Evolutionary conservation across 2,329 filamentous ascomycete species (phyloP).

Genomic region (Exophiala sideris): DNA sequence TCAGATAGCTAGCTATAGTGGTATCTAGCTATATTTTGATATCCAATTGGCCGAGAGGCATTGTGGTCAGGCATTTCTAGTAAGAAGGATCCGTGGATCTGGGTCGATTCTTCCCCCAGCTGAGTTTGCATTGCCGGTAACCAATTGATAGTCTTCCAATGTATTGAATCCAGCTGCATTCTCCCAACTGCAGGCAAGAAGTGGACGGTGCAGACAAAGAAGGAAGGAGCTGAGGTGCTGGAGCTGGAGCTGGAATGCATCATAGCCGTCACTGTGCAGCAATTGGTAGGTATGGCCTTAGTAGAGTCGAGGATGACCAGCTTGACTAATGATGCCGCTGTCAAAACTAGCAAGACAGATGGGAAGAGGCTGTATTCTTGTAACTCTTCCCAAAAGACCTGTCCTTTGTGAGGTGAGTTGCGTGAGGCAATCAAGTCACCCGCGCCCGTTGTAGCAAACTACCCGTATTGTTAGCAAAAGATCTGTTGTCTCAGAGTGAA

Average conservation of each 20-base stretch:
- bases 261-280: not conserved
- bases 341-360: constrained; percentile 6
- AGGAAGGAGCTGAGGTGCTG: not conserved
- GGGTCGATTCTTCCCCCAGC: constrained; percentile 8
- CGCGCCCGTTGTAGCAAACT: too few species aligned
- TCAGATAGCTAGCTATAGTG: not conserved
- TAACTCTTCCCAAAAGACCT: not conserved
- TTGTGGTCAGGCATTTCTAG: not conserved
- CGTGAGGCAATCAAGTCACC: too few species aligned
- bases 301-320: not conserved
- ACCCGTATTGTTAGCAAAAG: too few species aligned
- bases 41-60: not conserved
- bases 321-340: constrained; percentile 23
- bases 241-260: not conserved
- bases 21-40: not conserved
- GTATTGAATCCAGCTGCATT: constrained; percentile 4
- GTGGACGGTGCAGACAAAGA: not conserved
- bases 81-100: not conserved
- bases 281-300: not conserved
- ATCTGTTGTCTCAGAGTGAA: too few species aligned
- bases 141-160: constrained; percentile 18
- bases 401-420: not conserved
- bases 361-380: not conserved
- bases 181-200: not conserved
- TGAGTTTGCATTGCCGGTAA: constrained; percentile 10